Evolutionary conservation across 1,284 basidiomycete species (phyloP).

Genomic region (Sporisorium iseilematis-ciliati): DNA sequence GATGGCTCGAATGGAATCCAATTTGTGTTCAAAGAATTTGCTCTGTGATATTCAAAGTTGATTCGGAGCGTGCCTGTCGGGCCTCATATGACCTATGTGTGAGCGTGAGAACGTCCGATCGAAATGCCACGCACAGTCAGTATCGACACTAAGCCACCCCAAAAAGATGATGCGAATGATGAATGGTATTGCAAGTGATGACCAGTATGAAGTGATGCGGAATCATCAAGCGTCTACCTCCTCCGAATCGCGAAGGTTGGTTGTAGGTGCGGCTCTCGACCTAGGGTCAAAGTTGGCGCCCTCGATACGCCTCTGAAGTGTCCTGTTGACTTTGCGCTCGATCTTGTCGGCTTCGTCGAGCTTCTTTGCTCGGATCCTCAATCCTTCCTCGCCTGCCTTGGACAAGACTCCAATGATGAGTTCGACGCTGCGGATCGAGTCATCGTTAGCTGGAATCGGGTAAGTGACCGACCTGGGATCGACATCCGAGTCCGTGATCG

Average conservation of each 20-base stretch:
- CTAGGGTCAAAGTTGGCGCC: conserved; percentile 50
- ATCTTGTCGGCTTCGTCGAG: conserved; percentile 59
- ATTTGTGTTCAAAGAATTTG: too few species aligned
- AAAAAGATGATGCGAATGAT: neutral
- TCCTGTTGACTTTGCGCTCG: conserved; percentile 44
- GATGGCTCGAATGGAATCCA: too few species aligned
- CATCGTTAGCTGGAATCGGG: conserved; percentile 97
- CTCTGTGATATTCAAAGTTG: too few species aligned
- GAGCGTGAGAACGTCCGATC: too few species aligned
- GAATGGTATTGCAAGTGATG: neutral
- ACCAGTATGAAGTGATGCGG: neutral
- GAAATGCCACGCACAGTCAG: too few species aligned
- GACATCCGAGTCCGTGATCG: conserved; percentile 90
- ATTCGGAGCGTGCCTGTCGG: too few species aligned
- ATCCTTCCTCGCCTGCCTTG: conserved; percentile 78
- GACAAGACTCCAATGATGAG: conserved; percentile 90
- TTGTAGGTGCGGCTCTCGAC: conserved; percentile 13
- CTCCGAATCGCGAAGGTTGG: conserved; percentile 11
- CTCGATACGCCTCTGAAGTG: conserved; percentile 22
- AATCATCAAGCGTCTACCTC: conserved; percentile 13
- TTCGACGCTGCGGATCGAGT: conserved; percentile 89
- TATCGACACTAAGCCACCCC: too few species aligned
- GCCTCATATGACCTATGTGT: too few species aligned
- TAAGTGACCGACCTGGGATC: conserved; percentile 98
- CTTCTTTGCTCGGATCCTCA: conserved; percentile 48